Evolutionary conservation across 176 grass and related monocot species (phyloP).

Genomic region (Microstegium vimineum): DNA sequence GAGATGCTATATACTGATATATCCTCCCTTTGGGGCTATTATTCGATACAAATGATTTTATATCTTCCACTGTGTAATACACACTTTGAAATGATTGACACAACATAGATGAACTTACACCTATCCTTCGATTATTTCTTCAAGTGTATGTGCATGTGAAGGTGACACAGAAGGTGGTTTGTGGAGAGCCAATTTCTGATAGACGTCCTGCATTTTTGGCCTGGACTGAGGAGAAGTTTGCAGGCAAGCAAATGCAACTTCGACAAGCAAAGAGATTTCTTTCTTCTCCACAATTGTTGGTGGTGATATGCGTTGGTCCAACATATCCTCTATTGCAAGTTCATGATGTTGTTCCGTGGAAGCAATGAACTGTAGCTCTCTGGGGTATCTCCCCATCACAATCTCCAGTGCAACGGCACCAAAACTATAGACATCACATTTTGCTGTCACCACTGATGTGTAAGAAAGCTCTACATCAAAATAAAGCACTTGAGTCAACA

Average conservation of each 20-base stretch:
- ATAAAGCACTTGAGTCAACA: background rate
- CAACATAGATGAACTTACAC: background rate
- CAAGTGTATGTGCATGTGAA: background rate
- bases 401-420: background rate
- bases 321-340: background rate
- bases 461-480: conserved; percentile 2
- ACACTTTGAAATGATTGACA: background rate
- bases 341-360: background rate
- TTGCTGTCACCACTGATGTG: background rate
- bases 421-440: conserved; percentile 18
- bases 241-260: conserved; percentile 1
- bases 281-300: background rate
- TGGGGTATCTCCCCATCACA: background rate
- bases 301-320: background rate
- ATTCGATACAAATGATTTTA: too few relatives aligned
- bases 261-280: background rate
- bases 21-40: too few relatives aligned
- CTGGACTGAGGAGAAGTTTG: background rate
- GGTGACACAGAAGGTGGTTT: background rate
- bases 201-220: conserved; percentile 1
- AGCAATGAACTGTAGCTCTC: background rate
- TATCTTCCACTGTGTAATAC: too few relatives aligned
- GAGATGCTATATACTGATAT: too few relatives aligned
- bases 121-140: background rate
- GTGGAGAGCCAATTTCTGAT: background rate